Percentiles rank a stretch among this genome's conserved stretches.
Evolutionary conservation across 257 asterid genomes (phyloP).

Genomic region (Mitragyna speciosa): DNA sequence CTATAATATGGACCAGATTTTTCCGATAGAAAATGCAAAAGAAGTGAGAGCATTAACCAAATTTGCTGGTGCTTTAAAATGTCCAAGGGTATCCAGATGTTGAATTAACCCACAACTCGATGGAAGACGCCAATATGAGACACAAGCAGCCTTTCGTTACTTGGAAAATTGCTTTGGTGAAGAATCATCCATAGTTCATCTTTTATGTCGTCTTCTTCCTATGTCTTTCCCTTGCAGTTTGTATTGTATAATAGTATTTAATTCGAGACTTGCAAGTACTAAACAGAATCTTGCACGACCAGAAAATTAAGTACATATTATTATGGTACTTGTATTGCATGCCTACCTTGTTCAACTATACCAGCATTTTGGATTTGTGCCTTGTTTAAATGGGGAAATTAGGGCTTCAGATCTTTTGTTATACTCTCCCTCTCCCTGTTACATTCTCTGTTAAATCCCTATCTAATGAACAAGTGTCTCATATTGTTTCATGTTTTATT

Average conservation of each 20-base stretch:
- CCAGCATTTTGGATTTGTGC: background rate
- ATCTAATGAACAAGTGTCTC: no score
- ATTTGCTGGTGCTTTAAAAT: conserved; percentile 63
- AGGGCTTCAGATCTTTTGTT: no score
- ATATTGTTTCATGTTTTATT: no score
- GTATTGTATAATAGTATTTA: background rate
- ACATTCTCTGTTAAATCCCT: no score
- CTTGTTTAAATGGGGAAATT: background rate
- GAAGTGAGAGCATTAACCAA: conserved; percentile 51
- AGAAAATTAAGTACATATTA: background rate
- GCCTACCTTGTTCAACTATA: background rate
- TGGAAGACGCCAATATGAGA: background rate
- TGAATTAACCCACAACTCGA: conserved; percentile 9
- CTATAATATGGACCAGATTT: conserved; percentile 56
- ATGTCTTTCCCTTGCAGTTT: background rate
- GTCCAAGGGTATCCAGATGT: conserved; percentile 51
- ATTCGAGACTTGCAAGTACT: background rate
- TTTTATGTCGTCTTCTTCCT: background rate
- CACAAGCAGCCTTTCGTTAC: background rate
- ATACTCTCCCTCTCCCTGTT: no score
- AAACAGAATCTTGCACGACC: background rate
- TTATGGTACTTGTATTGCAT: background rate
- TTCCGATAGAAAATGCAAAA: conserved; percentile 54
- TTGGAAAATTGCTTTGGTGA: background rate
- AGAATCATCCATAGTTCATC: background rate